A percentile compares a stretch with the other conserved stretches of the same genome.
phyloP scores from a whole-genome alignment of 768 basidiomycete genomes.

The Dioszegia aurantiaca region DNA sequence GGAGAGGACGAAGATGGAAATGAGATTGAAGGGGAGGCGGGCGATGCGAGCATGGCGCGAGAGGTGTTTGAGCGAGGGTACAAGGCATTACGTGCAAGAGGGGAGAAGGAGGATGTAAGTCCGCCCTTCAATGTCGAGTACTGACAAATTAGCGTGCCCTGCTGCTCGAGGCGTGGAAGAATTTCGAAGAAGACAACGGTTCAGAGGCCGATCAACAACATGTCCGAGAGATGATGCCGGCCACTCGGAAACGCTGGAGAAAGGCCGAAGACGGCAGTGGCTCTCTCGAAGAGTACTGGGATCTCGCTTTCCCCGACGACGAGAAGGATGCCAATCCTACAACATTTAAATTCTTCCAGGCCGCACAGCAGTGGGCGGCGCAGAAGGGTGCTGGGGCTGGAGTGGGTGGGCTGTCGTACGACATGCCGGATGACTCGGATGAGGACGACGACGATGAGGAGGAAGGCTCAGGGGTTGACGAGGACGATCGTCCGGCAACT shows the following conservation, averaged over 20 bases:
- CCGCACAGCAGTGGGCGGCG: constrained; percentile 79
- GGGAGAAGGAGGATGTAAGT: constrained; percentile 81
- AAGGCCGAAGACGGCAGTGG: constrained; percentile 82
- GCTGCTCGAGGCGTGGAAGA: constrained; percentile 90
- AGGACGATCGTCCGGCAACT: not conserved
- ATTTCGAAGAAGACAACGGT: constrained; percentile 81
- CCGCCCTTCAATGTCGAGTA: not conserved
- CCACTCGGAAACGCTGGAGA: constrained; percentile 76
- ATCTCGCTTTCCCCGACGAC: constrained; percentile 93
- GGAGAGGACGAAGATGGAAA: constrained; percentile 53
- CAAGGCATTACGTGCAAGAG: constrained; percentile 75
- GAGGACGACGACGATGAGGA: constrained; percentile 39
- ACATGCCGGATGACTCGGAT: constrained; percentile 40
- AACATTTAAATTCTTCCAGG: constrained; percentile 91
- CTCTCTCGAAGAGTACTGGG: constrained; percentile 83
- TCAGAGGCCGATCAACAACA: constrained; percentile 68
- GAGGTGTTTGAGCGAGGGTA: constrained; percentile 83
- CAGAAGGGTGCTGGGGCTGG: constrained; percentile 36
- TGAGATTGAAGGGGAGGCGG: constrained; percentile 62
- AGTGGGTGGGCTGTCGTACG: constrained; percentile 40
- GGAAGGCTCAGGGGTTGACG: constrained; percentile 9
- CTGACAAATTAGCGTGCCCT: constrained; percentile 68
- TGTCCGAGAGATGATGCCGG: constrained; percentile 90
- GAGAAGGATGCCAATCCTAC: constrained; percentile 88
- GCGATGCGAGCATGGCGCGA: constrained; percentile 68